These are phyloP conservation scores for Orbilia javanica DNA, from an alignment of 2,329 filamentous ascomycete species.

Conservation along the genomic window DNA sequence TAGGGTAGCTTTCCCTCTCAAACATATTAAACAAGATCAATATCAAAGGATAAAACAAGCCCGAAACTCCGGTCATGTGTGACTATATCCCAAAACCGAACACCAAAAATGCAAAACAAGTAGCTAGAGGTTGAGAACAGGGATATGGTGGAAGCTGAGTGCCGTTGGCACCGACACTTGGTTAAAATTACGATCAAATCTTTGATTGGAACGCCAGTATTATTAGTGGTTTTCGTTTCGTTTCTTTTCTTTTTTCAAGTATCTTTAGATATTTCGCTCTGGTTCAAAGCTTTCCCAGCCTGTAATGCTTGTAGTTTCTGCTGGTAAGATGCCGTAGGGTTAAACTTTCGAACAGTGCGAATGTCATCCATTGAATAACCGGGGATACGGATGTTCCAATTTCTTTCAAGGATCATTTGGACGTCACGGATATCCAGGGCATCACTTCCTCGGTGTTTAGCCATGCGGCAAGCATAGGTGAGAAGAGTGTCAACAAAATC, in stretches of 20 bases:
- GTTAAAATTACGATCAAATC: neutral
- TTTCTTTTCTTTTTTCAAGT: neutral
- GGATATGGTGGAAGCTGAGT: neutral
- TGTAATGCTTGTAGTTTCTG: slow-evolving; percentile 97
- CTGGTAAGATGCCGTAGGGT: slow-evolving; percentile 89
- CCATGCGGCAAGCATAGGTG: slow-evolving; percentile 85
- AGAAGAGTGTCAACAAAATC: slow-evolving; percentile 95
- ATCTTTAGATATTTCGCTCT: slow-evolving; percentile 61
- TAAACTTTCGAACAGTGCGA: slow-evolving; percentile 91
- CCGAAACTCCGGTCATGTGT: neutral
- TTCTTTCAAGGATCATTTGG: slow-evolving; percentile 83
- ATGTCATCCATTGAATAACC: slow-evolving; percentile 95
- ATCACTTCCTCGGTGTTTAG: slow-evolving; percentile 91
- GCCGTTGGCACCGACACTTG: neutral
- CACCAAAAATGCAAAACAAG: slow-evolving; percentile 26
- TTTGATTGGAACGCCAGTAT: neutral
- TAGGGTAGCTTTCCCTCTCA: neutral
- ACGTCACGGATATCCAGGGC: slow-evolving; percentile 90
- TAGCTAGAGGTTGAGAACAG: neutral
- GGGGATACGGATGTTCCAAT: slow-evolving; percentile 91
- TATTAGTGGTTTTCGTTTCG: too few species aligned
- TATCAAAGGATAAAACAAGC: neutral
- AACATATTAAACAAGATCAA: neutral
- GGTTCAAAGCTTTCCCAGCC: slow-evolving; percentile 79
- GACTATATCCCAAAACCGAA: slow-evolving; percentile 14